Conservation (phyloP, 805 yeast species). For the Isabelozyma gotoi region DNA sequence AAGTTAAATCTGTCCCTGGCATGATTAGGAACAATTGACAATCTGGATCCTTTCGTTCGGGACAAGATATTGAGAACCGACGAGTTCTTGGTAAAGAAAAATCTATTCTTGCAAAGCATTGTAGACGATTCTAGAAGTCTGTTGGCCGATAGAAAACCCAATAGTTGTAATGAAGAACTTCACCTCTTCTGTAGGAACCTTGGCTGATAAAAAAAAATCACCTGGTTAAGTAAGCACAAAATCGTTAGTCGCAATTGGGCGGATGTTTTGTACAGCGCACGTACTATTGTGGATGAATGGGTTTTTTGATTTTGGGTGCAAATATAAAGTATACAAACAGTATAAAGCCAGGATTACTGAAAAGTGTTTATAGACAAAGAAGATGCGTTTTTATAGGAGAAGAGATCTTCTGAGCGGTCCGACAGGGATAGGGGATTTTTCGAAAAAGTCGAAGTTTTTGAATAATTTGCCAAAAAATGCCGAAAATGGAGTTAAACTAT, state of each 20-base stretch:
- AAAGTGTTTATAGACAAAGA: too few relatives aligned
- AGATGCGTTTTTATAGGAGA: background rate
- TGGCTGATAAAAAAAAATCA: background rate
- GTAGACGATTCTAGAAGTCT: too few relatives aligned
- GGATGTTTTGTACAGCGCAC: background rate
- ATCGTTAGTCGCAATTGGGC: background rate
- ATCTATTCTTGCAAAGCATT: conserved; percentile 49
- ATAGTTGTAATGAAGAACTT: too few relatives aligned
- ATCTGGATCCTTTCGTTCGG: conserved; percentile 17
- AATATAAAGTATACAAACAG: background rate
- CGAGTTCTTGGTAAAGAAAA: conserved; percentile 58
- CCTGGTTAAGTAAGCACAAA: background rate
- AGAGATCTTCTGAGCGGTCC: too few relatives aligned
- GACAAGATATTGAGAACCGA: conserved; percentile 38
- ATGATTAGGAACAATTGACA: conserved; percentile 12
- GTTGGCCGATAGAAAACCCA: too few relatives aligned
- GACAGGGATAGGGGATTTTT: background rate
- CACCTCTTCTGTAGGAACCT: background rate
- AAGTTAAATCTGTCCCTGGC: conserved; percentile 1
- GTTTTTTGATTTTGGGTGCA: background rate
- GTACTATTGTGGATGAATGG: background rate
- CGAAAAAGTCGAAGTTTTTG: background rate
- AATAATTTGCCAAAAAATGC: background rate
- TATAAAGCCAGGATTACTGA: background rate
- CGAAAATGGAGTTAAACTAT: background rate